Base-by-base conservation (phyloP, 495 filamentous ascomycete species). In the Penicillium angulare region DNA sequence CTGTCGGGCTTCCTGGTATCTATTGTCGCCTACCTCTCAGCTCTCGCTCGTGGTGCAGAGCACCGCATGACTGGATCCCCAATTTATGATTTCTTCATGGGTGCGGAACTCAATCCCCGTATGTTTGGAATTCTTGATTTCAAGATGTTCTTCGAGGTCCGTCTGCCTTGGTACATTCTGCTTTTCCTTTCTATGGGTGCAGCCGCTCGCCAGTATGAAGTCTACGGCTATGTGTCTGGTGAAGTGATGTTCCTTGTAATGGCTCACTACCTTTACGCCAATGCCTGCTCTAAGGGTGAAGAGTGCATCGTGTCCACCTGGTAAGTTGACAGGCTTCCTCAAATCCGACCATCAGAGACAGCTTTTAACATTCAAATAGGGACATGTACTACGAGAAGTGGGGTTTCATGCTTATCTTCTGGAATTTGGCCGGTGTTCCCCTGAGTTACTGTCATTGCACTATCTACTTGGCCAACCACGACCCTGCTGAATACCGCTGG, bases 311-410 rank as follows among this genome's bases (percentile, higher is more conserved):
- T 89, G 41, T 88, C 88, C 8, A 95, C 92, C 16, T 98, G 92
- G 87, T 86, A 65, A 59, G 75, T 59, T n/a, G 8, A 31, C 13
- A 2, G 5, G 26, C 43, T 1, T 4, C 10, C 15, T 21, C 2
- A 8, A 2, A 31, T n/a, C 13, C 24, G 2, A 6, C 7, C 5
- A 15, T n/a, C n/a, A n/a, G n/a, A 15, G 22, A 3, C 21, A 16
- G 21, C 38, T 41, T n/a, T n/a, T n/a, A 2, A 41, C 12, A 24
- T n/a, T 5, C n/a, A 26, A 21, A 35, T 33, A 84, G 81, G 81
- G 93, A 98, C 68, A 97, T 98, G 89, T 96, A 95, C 79, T 92
- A 92, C 65, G 93, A 98, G 78, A 98, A 98, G 78, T 96, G 91
- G 89, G 93, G 93, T 59, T 98, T 97, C 76, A 96, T 98, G 92